Base-by-base conservation (phyloP, 768 basidiomycete species). In the Tylopilus subfusipes region DNA sequence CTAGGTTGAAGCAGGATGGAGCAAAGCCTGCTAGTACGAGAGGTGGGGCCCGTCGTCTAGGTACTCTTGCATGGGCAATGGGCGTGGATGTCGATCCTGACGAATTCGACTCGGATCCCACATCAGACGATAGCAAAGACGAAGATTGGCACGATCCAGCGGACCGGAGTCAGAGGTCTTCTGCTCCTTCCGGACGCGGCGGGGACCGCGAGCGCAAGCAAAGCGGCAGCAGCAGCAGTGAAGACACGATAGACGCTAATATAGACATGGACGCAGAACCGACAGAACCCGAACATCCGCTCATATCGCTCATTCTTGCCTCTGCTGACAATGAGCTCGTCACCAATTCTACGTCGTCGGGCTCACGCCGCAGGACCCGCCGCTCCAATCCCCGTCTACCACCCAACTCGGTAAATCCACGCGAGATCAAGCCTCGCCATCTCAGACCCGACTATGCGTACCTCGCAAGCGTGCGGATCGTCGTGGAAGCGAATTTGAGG, bases 401-500 rank as follows among this genome's bases (percentile, higher is more conserved):
- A 22, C 25, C 52, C 6, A 50, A 53, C 5, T 10, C 25, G 0
- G 52, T 65, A 22, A 65, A 65, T 7, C 56, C 67, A 4, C 34
- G 50, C 44, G 40, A 56, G 33, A 67, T 67, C 40, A 52, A 56
- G 12, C 60, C 67, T 4, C 63, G 69, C 25, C 68, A 77, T 21
- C 65, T 67, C 18, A 56, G 76, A 16, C 78, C 78, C 0, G 82
- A 84, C 59, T 84, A 82, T 64, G 68, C 70, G 2, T 83, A 73
- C 65, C 75, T 83, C 13, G 72, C 79, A 3, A 77, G 79, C 14
- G 80, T 72, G 10, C 75, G 82, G 13, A 68, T 77, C 22, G 68
- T 82, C 11, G 72, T 83, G 16, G 82, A 84, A 59, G 72, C 74
- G 30, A 84, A 82, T 54, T 50, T 83, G 54, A 71, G 68, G 12